Evolutionary conservation across 1,284 basidiomycete genomes (phyloP), one percentile per base, ranked within the genome.

Genomic region (Heterobasidion annosum): DNA sequence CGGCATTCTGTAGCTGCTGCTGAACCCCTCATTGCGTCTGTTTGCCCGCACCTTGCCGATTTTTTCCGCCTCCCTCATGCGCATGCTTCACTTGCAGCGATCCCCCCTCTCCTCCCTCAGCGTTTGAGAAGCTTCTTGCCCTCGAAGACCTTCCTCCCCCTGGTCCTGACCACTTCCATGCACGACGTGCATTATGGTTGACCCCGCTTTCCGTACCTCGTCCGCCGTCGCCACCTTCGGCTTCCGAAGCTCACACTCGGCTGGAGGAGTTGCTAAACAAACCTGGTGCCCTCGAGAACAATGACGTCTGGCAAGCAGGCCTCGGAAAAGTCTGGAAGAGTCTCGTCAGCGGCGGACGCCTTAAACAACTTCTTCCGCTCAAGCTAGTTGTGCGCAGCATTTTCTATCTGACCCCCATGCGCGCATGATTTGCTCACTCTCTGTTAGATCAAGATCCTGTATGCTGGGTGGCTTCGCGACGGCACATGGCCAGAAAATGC

Each of bases 391-490:
- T 90, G 67, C 61, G 85, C 70, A 19, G 50, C 34, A 34, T 37
- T 33, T 42, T 37, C 33, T 42, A 37, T 48, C 37, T 35, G 5
- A 25, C 5, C 45, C 35, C 12, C 19, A 37, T 51, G 37, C 57
- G 51, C 57, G 53, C 16, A 52, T 50, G 40, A 18, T 37, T 25
- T 25, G 25, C 25, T 25, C 25, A 25, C 4, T 25, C 42, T 45
- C 40, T 32, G 35, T 5, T 47, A 90, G 87, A 75, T 88, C 60
- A 83, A 84, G 63, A 74, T 90, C 55, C 66, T 88, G 47, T 78
- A 85, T 64, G 77, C 82, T 42, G 82, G 83, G 40, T 90, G 87
- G 88, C 66, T 85, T 51, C 78, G 79, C 52, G 87, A 90, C 49
- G 74, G 79, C 44, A 88, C 83, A 44, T 90, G 87, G 88, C 88